These are phyloP conservation scores for Anthostomella pinea DNA, from an alignment of 2,329 filamentous ascomycete species.

Conservation along the genomic window DNA sequence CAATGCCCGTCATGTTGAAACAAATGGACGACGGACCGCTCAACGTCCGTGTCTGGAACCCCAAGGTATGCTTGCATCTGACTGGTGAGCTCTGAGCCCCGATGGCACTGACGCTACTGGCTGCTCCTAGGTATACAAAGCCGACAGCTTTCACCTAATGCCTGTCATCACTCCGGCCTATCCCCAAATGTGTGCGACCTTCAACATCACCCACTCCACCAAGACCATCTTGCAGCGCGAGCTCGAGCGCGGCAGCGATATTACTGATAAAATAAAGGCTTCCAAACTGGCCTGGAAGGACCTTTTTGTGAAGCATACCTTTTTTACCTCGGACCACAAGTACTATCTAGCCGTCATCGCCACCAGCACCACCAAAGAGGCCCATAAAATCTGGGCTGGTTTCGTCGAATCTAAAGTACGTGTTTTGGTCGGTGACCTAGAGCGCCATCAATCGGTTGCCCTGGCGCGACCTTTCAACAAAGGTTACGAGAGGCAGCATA, in stretches of 20 bases:
- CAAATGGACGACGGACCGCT: constrained; percentile 78
- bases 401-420: constrained; percentile 92
- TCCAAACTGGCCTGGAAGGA: constrained; percentile 81
- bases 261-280: constrained; percentile 75
- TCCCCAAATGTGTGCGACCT: constrained; percentile 95
- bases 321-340: constrained; percentile 91
- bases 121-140: constrained; percentile 62
- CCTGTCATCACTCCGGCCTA: constrained; percentile 97
- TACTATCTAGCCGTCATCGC: constrained; percentile 91
- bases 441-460: constrained; percentile 74
- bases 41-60: constrained; percentile 90
- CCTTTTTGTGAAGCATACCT: constrained; percentile 84
- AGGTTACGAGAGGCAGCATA: constrained; percentile 80
- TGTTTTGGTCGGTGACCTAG: constrained; percentile 77
- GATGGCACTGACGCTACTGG: constrained; percentile 20
- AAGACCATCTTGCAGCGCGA: constrained; percentile 82
- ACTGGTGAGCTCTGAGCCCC: background rate
- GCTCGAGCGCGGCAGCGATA: constrained; percentile 71
- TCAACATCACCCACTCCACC: constrained; percentile 87
- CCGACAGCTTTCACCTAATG: constrained; percentile 87
- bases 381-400: constrained; percentile 84
- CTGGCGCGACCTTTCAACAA: constrained; percentile 92
- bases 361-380: constrained; percentile 77
- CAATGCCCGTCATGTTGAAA: constrained; percentile 87
- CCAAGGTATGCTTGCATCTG: constrained; percentile 59